Percentiles rank a stretch among this genome's conserved stretches.
phyloP scores from a whole-genome alignment of 495 filamentous ascomycete species.

The Penicillium psychrofluorescens region DNA sequence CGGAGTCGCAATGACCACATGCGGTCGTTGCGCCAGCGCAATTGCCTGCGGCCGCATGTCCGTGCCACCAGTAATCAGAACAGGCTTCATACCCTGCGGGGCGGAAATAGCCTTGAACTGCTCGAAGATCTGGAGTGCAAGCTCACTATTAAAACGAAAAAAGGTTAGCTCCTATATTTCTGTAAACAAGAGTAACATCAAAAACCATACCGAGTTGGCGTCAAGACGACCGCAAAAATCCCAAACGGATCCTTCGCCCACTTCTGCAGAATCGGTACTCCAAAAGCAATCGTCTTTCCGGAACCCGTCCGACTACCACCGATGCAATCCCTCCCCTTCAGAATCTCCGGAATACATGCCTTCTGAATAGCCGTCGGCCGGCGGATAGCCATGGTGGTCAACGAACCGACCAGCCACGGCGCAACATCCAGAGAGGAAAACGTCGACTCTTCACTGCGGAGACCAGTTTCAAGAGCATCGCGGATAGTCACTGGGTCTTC shows the following conservation, averaged over 20 bases:
- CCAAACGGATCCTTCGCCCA: constrained; percentile 91
- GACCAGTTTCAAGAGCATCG: constrained; percentile 38
- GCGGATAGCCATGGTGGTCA: constrained; percentile 81
- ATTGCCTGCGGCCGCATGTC: constrained; percentile 92
- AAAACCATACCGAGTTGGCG: constrained; percentile 64
- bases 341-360: constrained; percentile 81
- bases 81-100: constrained; percentile 73
- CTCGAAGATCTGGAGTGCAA: constrained; percentile 92
- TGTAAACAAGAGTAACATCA: background rate
- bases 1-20: constrained; percentile 91
- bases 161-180: background rate
- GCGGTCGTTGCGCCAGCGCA: constrained; percentile 69
- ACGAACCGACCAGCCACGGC: constrained; percentile 84
- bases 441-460: constrained; percentile 43
- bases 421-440: constrained; percentile 70
- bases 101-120: constrained; percentile 88
- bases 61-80: constrained; percentile 81
- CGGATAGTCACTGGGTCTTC: constrained; percentile 33
- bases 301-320: constrained; percentile 92
- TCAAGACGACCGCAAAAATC: constrained; percentile 83
- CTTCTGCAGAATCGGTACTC: constrained; percentile 84
- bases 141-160: constrained; percentile 49
- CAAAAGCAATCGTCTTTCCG: constrained; percentile 98
- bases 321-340: constrained; percentile 87
- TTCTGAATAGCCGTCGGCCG: constrained; percentile 88